Percentiles rank a stretch among this genome's conserved stretches.
These are phyloP conservation scores for Rhododendron ovatum DNA, from an alignment of 148 eudicot species.

Conservation along the genomic window DNA sequence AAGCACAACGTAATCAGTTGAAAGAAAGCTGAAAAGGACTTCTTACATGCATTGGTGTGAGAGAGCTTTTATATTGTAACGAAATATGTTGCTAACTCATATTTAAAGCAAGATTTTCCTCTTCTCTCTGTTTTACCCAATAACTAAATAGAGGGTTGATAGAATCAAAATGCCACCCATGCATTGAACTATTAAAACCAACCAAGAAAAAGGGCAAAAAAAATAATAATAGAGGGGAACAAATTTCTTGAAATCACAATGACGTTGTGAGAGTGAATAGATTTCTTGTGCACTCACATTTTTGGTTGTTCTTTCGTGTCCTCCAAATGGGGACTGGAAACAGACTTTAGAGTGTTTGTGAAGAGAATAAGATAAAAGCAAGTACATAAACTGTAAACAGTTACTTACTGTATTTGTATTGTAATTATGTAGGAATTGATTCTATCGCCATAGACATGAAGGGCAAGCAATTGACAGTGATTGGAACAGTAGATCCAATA, in stretches of 20 bases:
- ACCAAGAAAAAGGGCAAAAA: neutral
- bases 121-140: neutral
- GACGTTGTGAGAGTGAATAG: neutral
- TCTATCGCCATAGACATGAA: slow-evolving; percentile 46
- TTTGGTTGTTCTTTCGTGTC: neutral
- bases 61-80: neutral
- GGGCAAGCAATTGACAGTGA: slow-evolving; percentile 38
- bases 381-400: too few species aligned
- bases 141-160: neutral
- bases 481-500: slow-evolving; percentile 58
- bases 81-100: neutral
- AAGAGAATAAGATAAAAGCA: neutral
- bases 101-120: neutral
- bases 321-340: neutral
- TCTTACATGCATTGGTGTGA: neutral
- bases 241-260: neutral
- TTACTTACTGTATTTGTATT: neutral
- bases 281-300: neutral
- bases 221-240: neutral
- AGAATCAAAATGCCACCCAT: neutral
- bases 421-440: slow-evolving; percentile 40
- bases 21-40: neutral
- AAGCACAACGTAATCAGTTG: neutral
- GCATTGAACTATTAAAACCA: neutral
- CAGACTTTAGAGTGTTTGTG: neutral